Conservation (phyloP, 345 rosid genomes). For the Erodium maritimum region DNA sequence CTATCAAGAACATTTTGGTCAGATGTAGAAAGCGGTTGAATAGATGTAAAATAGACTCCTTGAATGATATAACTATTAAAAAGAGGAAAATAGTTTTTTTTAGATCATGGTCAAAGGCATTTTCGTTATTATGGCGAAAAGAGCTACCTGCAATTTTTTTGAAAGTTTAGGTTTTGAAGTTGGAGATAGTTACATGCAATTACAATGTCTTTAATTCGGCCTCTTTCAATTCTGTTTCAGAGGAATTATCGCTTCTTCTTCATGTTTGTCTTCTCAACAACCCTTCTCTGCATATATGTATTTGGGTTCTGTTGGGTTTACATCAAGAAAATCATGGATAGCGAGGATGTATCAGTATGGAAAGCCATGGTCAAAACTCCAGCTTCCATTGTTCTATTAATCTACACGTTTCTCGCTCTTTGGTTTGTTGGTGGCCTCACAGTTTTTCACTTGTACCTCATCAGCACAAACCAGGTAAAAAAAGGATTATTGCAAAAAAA, state of each 20-base stretch:
- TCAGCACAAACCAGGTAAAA: constrained; percentile 81
- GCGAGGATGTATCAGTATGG: constrained; percentile 58
- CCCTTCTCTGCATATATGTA: constrained; percentile 75
- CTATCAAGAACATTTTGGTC: no score
- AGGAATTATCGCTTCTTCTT: constrained; percentile 94
- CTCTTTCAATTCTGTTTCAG: constrained; percentile 25
- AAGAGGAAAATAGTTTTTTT: no score
- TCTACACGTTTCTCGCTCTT: constrained; percentile 52
- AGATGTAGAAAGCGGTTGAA: no score
- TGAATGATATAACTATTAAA: no score
- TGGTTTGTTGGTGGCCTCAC: constrained; percentile 98
- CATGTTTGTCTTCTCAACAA: constrained; percentile 64
- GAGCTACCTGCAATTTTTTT: no score
- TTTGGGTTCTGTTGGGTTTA: constrained; percentile 89
- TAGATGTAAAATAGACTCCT: no score
- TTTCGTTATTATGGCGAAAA: no score
- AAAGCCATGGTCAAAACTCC: constrained; percentile 74
- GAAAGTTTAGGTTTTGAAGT: not conserved
- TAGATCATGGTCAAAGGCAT: no score
- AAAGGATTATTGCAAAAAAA: no score
- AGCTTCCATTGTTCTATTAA: constrained; percentile 64
- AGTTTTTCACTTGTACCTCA: constrained; percentile 69
- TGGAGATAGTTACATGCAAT: not conserved
- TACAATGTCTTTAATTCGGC: constrained; percentile 9
- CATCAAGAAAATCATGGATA: constrained; percentile 52